Percentiles rank a stretch among this genome's conserved stretches.
These are phyloP conservation scores for Cercis canadensis DNA, from an alignment of 306 rosid genomes.

Conservation along the genomic window DNA sequence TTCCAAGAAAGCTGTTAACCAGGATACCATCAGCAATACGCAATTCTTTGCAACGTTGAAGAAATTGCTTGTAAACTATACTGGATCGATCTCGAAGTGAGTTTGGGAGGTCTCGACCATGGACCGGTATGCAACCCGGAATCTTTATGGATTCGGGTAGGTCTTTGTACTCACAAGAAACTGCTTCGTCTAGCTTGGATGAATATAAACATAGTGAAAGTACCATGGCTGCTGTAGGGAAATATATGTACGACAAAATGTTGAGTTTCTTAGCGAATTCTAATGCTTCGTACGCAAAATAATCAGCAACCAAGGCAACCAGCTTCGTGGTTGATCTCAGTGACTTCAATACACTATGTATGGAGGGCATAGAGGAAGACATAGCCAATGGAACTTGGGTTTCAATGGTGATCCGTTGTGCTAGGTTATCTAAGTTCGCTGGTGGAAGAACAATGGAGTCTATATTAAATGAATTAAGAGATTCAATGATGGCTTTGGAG, in stretches of 20 bases:
- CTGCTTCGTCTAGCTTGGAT: slow-evolving; percentile 10
- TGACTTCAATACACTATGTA: too few species aligned
- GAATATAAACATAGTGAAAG: background rate
- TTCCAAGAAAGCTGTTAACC: background rate
- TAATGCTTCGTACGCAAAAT: too few species aligned
- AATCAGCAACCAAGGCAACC: too few species aligned
- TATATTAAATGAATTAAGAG: background rate
- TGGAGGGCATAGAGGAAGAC: too few species aligned
- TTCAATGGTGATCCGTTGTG: too few species aligned
- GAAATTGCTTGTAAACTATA: background rate
- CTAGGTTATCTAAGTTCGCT: background rate
- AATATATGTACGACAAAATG: background rate
- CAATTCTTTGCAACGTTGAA: background rate
- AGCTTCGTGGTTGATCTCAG: too few species aligned
- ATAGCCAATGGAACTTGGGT: too few species aligned
- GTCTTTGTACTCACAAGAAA: slow-evolving; percentile 20
- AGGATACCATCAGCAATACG: slow-evolving; percentile 4
- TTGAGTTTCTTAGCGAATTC: too few species aligned
- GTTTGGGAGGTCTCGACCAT: background rate
- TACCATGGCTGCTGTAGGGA: slow-evolving; percentile 28
- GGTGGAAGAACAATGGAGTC: background rate
- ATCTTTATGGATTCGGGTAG: background rate
- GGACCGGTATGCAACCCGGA: slow-evolving; percentile 22
- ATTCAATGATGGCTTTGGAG: background rate
- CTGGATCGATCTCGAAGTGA: background rate